phyloP scores from a whole-genome alignment of 2,329 filamentous ascomycete genomes.

The Calonectria montana region DNA sequence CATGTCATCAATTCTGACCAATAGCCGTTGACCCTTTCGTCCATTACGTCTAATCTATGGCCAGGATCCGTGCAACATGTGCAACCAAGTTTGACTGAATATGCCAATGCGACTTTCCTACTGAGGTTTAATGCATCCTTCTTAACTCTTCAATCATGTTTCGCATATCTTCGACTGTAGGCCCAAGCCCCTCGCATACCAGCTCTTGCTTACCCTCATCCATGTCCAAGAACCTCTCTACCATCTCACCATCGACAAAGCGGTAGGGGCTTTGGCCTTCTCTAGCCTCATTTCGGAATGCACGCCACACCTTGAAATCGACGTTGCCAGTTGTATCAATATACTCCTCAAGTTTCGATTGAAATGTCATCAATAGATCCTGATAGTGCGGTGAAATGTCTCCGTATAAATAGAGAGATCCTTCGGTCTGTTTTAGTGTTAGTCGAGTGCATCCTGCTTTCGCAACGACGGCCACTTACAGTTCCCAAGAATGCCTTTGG shows the following conservation, averaged over 20 bases:
- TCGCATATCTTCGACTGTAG: conserved; percentile 71
- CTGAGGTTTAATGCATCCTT: conserved; percentile 64
- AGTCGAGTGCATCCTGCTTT: conserved; percentile 9
- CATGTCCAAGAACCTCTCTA: conserved; percentile 85
- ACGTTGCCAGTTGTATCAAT: conserved; percentile 79
- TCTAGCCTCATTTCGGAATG: conserved; percentile 79
- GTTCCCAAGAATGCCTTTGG: conserved; percentile 91
- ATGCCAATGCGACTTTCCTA: neutral
- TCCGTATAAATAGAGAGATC: conserved; percentile 90
- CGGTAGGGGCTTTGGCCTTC: conserved; percentile 83
- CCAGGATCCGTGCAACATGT: conserved; percentile 9
- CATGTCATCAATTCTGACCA: conserved; percentile 29
- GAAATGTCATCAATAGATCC: conserved; percentile 85
- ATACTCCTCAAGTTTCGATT: conserved; percentile 74
- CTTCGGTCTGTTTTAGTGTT: conserved; percentile 74
- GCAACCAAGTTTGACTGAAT: neutral
- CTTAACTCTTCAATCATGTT: conserved; percentile 72
- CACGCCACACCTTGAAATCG: conserved; percentile 83
- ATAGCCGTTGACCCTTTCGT: conserved; percentile 39
- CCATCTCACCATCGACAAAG: conserved; percentile 92
- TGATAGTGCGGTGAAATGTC: conserved; percentile 78
- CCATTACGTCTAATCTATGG: conserved; percentile 30
- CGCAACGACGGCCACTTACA: conserved; percentile 62
- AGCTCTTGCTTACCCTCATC: conserved; percentile 66
- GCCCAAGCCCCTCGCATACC: conserved; percentile 67